Conservation (phyloP, 192 early-diverging fungal genomes). For the Chytriomyces sp. region DNA sequence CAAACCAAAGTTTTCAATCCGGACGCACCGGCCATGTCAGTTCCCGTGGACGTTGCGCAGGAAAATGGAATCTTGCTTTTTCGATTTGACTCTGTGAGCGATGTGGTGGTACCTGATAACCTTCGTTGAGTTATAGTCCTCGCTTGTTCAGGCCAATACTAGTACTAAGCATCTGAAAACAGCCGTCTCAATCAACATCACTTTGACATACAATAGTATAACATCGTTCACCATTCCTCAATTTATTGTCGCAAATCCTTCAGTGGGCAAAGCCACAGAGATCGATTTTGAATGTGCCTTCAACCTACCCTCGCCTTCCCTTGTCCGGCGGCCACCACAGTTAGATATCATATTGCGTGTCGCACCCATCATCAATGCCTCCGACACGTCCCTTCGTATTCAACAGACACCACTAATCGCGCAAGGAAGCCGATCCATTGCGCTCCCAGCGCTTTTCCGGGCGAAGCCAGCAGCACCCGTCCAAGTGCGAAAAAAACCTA, state of each 20-base stretch:
- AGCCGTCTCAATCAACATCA: conserved; percentile 16
- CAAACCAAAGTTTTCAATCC: conserved; percentile 24
- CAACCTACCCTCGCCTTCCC: not conserved
- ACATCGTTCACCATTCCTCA: conserved; percentile 20
- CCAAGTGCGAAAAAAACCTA: not conserved
- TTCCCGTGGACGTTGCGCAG: not conserved
- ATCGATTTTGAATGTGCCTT: conserved; percentile 25
- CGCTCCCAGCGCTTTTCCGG: conserved; percentile 14
- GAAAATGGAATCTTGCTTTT: conserved; percentile 23
- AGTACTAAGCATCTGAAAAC: no score
- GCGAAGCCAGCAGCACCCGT: not conserved
- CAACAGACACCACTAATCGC: not conserved
- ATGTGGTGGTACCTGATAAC: conserved; percentile 19
- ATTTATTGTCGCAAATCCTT: not conserved
- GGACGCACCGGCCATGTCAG: not conserved
- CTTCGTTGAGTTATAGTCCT: not conserved
- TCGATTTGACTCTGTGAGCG: conserved; percentile 7
- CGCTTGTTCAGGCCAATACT: not conserved
- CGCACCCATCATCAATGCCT: not conserved
- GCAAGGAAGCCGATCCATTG: not conserved
- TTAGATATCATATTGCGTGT: conserved; percentile 11
- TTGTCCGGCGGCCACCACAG: not conserved
- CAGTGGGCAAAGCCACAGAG: not conserved
- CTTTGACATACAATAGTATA: conserved; percentile 10
- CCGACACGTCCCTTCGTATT: not conserved